A percentile compares a stretch with the other conserved stretches of the same genome.
Conservation (phyloP, 1,284 basidiomycete species). For the Naganishia albida region DNA sequence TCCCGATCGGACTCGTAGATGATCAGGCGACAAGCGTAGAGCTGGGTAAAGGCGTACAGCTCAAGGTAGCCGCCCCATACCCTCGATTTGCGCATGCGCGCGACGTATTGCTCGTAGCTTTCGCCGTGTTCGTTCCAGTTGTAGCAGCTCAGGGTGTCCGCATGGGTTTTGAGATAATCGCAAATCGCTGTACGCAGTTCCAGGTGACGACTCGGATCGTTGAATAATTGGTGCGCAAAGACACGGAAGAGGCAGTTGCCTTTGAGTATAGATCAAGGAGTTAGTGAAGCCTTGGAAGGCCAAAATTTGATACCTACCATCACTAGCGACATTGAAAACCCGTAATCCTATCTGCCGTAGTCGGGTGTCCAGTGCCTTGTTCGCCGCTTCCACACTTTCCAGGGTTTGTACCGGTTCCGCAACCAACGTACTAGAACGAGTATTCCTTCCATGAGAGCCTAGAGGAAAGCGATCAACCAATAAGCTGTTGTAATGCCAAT, state of each 20-base stretch:
- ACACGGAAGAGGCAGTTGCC: conserved; percentile 26
- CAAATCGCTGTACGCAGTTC: conserved; percentile 19
- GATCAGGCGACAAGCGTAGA: conserved; percentile 25
- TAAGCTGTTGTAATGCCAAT: neutral
- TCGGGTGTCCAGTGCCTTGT: conserved; percentile 25
- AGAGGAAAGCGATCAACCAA: neutral
- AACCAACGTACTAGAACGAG: conserved; percentile 16
- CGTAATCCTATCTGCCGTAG: conserved; percentile 21
- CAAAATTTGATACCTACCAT: conserved; percentile 3
- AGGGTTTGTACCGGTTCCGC: conserved; percentile 21
- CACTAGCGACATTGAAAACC: conserved; percentile 23
- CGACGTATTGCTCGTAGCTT: conserved; percentile 25
- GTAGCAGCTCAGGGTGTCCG: conserved; percentile 28
- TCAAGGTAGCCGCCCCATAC: conserved; percentile 28
- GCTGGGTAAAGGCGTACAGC: conserved; percentile 26
- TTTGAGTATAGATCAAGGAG: neutral
- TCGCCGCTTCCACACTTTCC: conserved; percentile 20
- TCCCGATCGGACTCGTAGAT: conserved; percentile 25
- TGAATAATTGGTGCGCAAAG: conserved; percentile 24
- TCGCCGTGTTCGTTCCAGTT: conserved; percentile 28
- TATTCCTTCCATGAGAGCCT: conserved; percentile 26
- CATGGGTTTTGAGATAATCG: conserved; percentile 23
- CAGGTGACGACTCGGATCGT: conserved; percentile 14
- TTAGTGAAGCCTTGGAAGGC: too few species aligned
- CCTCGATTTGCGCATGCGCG: conserved; percentile 21